Evolutionary conservation across 2,329 filamentous ascomycete genomes (phyloP), one percentile per base, ranked within the genome.

Genomic region (Talaromyces sp.): DNA sequence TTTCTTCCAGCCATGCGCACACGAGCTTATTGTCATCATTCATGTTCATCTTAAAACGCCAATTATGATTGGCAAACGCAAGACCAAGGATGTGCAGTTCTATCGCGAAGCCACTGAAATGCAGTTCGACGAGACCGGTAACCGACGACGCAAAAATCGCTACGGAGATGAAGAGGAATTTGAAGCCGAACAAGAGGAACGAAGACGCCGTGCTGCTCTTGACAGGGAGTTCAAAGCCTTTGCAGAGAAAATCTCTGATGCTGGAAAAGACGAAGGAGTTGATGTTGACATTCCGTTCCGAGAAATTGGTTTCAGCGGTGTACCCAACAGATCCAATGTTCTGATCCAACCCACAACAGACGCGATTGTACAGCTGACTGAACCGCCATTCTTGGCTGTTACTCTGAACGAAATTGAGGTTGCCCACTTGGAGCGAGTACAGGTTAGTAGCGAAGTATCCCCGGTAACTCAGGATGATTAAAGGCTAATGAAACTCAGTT

Each of bases 151-250:
- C 67, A 97, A 97, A 79, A 96, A 98, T 78, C 89, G 95, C 56
- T 98, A 96, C 72, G 95, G 95, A 51, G 95, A 99, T 66, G 96
- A 99, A 75, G 95, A 99, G 72, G 95, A 99, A 75, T 99, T 99
- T 65, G 95, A 99, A 76, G 92, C 94, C 50, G 95, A 99, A 75
- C 95, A 99, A 76, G 95, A 99, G 76, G 95, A 99, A 77, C 88
- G 96, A 69, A 86, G 94, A 67, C 88, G 94, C 62, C 86, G 95
- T 68, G 90, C 91, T n/a, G 91, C 94, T 65, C 87, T 99, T 57
- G 95, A 99, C 78, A 90, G 94, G 62, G 87, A 96, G 68, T 99
- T 99, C 85, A 96, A 96, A 78, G 88, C 86, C 65, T 99, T 98
- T 70, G 92, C 94, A 2, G 93, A 98, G 78, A 98, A 97, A 83